Evolutionary conservation across 2,329 filamentous ascomycete species (phyloP), one percentile per base, ranked within the genome.

Genomic region (Raffaelea ambrosiae): DNA sequence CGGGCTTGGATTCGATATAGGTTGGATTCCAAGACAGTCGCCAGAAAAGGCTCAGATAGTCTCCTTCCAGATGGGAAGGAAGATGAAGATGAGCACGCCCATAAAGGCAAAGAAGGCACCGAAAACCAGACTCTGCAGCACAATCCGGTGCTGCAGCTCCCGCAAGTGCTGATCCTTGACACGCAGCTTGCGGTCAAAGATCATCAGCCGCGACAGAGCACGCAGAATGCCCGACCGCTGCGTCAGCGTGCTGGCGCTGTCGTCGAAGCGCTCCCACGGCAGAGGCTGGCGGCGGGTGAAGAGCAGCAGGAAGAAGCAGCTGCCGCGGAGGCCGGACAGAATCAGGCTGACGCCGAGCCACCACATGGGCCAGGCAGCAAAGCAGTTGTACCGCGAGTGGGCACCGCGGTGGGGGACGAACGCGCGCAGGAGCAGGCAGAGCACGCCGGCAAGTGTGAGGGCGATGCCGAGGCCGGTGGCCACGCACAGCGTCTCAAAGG

Each of bases 201-300:
- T 69, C 69, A 72, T 72, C 40, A 72, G 52, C 26, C 65, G 60
- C 1, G 59, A 63, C 0, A 71, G 20, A 3, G 57, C 46, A 46
- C 59, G 58, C 35, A 63, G 50, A 4, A 69, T 13, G 3, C 57
- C 53, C 3, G 55, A 54, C 10, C 55, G 53, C 35, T 57, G 55
- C 3, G 58, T 58, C 7, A 40, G 19, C 21, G 50, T 38, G 29
- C 51, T 57, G 38, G 50, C 44, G 8, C 56, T 58, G 39, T 73
- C 69, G 43, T 71, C 69, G 49, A 71, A 68, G 16, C 68, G 59
- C 56, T 73, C 70, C 70, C 70, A 73, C 0, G 70, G 70, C 36
- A 73, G 57, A 3, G 66, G 62, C 56, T 72, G 70, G 33, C 71
- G 61, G 33, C 68, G 61, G 9, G 66, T 66, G 53, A 73, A 70